Conservation (phyloP, 2,329 filamentous ascomycete species). For the Fusarium longipes region DNA sequence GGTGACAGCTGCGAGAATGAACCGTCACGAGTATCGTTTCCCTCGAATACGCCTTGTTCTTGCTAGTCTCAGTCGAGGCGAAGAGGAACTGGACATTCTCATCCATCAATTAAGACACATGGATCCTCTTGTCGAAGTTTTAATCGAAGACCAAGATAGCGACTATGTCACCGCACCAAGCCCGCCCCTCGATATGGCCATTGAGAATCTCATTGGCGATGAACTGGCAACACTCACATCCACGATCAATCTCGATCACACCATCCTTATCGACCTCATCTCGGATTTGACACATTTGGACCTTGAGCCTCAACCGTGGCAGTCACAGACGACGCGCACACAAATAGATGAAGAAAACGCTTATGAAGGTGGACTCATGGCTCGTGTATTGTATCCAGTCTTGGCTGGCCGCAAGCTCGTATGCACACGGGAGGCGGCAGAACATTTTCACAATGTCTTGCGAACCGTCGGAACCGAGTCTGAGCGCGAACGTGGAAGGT, state of each 20-base stretch:
- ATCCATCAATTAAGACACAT: conserved; percentile 48
- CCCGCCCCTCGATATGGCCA: conserved; percentile 44
- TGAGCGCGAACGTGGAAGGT: conserved; percentile 51
- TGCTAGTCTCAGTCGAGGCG: conserved; percentile 47
- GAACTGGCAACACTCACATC: conserved; percentile 50
- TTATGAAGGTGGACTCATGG: conserved; percentile 49
- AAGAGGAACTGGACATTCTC: conserved; percentile 48
- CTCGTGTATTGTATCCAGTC: conserved; percentile 51
- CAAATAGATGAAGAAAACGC: conserved; percentile 53
- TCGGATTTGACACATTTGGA: conserved; percentile 55
- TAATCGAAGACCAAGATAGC: conserved; percentile 48
- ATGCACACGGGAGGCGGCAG: conserved; percentile 54
- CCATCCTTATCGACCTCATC: conserved; percentile 55
- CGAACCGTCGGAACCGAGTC: conserved; percentile 52
- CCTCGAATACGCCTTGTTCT: conserved; percentile 53
- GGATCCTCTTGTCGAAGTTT: conserved; percentile 49
- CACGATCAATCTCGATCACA: conserved; percentile 56
- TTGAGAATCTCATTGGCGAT: conserved; percentile 49
- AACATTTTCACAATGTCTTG: conserved; percentile 54
- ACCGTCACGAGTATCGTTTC: conserved; percentile 53
- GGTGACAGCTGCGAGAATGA: conserved; percentile 51
- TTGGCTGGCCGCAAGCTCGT: conserved; percentile 50
- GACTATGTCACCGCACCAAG: conserved; percentile 42
- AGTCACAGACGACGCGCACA: conserved; percentile 47
- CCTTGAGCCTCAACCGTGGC: conserved; percentile 51